Evolutionary conservation across 1,284 basidiomycete species (phyloP).

Genomic region (Tilletia setariae): DNA sequence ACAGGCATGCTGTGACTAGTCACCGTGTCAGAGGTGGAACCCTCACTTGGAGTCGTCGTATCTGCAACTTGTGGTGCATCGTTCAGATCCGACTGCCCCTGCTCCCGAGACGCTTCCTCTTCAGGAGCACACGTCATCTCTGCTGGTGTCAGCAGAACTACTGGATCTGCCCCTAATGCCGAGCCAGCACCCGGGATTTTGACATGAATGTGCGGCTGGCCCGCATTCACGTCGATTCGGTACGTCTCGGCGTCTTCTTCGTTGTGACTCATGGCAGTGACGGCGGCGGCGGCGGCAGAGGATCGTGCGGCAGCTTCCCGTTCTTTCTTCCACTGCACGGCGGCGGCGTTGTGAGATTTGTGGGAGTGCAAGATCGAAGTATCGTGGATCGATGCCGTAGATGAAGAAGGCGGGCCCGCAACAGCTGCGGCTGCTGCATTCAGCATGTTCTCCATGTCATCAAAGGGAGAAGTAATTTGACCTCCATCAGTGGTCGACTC

Average conservation of each 20-base stretch:
- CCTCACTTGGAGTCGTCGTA: too few relatives aligned
- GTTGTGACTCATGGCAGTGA: not conserved
- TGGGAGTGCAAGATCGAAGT: too few relatives aligned
- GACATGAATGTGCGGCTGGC: constrained; percentile 15
- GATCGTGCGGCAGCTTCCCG: not conserved
- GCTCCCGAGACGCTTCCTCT: not conserved
- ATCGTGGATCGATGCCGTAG: not conserved
- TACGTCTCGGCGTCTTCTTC: constrained; percentile 9
- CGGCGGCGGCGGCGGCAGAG: not conserved
- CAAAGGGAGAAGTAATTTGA: not conserved
- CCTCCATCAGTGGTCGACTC: not conserved
- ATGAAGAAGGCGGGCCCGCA: not conserved
- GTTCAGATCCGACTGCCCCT: too few relatives aligned
- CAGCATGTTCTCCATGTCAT: constrained; percentile 11
- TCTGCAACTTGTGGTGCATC: too few relatives aligned
- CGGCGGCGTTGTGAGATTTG: too few relatives aligned
- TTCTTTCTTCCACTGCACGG: not conserved
- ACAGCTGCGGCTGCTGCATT: constrained; percentile 1
- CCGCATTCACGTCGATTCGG: constrained; percentile 8
- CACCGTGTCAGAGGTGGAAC: too few relatives aligned
- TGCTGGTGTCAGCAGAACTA: not conserved
- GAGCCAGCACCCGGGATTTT: constrained; percentile 9
- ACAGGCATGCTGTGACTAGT: too few relatives aligned
- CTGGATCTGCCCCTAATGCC: constrained; percentile 4
- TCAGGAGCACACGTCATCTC: not conserved